Base-by-base conservation (phyloP, 140 eudicot genomes). In the Erigeron philadelphicus region DNA sequence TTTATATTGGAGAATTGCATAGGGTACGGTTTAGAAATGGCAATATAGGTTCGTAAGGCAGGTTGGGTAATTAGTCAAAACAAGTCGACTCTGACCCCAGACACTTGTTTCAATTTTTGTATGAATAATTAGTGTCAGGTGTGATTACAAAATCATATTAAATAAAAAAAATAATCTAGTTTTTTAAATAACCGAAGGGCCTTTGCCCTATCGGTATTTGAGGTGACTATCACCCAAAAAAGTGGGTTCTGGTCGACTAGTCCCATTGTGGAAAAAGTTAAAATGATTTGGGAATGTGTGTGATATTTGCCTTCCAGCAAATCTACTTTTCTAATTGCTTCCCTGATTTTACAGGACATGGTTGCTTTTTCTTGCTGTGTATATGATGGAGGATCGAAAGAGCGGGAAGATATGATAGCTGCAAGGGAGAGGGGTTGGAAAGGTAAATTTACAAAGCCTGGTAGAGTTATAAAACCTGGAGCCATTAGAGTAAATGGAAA, bases 351-450 rank as follows among this genome's bases (percentile, higher is more conserved):
- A 52, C 75, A 89, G 98, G 98, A 92, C 81, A 92, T 92, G 98
- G 96, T 92, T 77, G 98, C 98, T 46, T 92, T 92, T 68, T 92
- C 98, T 53, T 92, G 98, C 66, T 92, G 98, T 78, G 81, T 88
- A 64, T 92, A 86, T 74, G 88, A 92, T 78, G 98, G 98, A 72
- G 96, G 96, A 17, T 75, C 79, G 41, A 74, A 76, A 75, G 98
- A 86, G 67, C 80, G 73, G 66, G 72, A 76, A 64, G 95, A 88
- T 79, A 92, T 92, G 98, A 84, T 81, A 61, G 98, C 98, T 79
- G 98, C 98, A 58, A 82, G 98, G 65, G 98, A 92, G 88, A 86
- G 86, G 83, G 98, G 98, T 16, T 92, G 98, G 98, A 88, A 81
- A 75, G 98, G 96, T 56, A 92, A 92, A 74, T 88, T 88, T 61